phyloP scores from a whole-genome alignment of 2,329 filamentous ascomycete genomes.

The Phialocephala sp. region DNA sequence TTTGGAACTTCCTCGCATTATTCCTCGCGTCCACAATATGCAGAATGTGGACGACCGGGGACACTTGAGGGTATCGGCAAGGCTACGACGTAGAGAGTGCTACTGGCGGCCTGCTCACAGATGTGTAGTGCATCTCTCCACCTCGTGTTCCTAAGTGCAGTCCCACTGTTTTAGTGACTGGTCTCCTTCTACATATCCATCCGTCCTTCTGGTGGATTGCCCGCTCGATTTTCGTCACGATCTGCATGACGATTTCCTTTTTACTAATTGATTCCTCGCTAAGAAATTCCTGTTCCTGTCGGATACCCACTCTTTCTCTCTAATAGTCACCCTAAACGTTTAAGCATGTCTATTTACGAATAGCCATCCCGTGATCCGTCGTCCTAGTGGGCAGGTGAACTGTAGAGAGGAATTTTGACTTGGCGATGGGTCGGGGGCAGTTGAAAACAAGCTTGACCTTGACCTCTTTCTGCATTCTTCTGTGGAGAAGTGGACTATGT shows the following conservation, averaged over 20 bases:
- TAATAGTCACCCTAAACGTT: background rate
- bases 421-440: background rate
- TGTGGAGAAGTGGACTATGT: background rate
- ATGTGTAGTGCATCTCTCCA: background rate
- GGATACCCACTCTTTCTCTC: background rate
- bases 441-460: background rate
- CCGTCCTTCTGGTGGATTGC: background rate
- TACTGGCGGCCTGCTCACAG: background rate
- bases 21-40: background rate
- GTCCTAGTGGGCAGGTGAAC: background rate
- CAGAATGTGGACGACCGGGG: background rate
- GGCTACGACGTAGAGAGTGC: background rate
- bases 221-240: background rate
- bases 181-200: background rate
- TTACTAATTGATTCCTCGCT: background rate
- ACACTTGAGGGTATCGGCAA: background rate
- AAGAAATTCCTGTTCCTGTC: background rate
- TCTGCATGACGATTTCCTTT: background rate
- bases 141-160: background rate
- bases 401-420: background rate
- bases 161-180: background rate
- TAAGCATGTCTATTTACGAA: constrained; percentile 4
- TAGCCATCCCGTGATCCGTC: background rate
- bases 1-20: too few relatives aligned
- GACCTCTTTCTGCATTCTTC: background rate